phyloP scores from a whole-genome alignment of 306 rosid species.

The Luffa acutangula region DNA sequence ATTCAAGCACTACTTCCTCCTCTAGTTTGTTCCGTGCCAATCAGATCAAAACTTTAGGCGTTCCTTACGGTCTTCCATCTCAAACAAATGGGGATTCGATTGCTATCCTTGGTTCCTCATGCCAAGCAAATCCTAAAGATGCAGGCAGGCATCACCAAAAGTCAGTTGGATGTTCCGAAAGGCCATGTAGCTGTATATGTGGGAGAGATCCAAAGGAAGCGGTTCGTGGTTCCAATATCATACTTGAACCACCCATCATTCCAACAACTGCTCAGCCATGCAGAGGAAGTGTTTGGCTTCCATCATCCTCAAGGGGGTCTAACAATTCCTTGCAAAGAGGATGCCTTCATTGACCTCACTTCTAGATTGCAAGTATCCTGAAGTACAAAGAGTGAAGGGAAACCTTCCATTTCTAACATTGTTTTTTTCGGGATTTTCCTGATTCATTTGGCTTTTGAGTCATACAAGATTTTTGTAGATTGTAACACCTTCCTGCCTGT shows the following conservation, averaged over 20 bases:
- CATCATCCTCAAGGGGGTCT: too few relatives aligned
- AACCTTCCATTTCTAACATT: neutral
- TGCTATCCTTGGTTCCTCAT: conserved; percentile 3
- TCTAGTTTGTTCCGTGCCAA: neutral
- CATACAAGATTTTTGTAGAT: neutral
- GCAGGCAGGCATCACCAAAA: neutral
- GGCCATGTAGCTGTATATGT: conserved; percentile 1
- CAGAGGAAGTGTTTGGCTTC: conserved; percentile 32
- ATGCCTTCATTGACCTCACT: too few relatives aligned
- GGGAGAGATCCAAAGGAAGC: conserved; percentile 7
- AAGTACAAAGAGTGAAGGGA: neutral
- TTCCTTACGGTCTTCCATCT: neutral
- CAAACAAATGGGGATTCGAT: neutral
- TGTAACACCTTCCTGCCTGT: neutral
- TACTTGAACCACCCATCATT: conserved; percentile 12
- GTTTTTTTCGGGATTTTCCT: neutral
- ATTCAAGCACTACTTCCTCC: neutral
- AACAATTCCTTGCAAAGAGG: too few relatives aligned
- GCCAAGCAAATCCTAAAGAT: conserved; percentile 5
- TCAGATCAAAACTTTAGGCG: neutral
- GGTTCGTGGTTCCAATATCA: conserved; percentile 14
- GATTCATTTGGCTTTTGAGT: neutral
- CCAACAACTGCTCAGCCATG: conserved; percentile 14
- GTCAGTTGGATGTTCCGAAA: neutral
- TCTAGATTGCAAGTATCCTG: too few relatives aligned